Conservation (phyloP, 495 filamentous ascomycete genomes). For the Aspergillus campestris region DNA sequence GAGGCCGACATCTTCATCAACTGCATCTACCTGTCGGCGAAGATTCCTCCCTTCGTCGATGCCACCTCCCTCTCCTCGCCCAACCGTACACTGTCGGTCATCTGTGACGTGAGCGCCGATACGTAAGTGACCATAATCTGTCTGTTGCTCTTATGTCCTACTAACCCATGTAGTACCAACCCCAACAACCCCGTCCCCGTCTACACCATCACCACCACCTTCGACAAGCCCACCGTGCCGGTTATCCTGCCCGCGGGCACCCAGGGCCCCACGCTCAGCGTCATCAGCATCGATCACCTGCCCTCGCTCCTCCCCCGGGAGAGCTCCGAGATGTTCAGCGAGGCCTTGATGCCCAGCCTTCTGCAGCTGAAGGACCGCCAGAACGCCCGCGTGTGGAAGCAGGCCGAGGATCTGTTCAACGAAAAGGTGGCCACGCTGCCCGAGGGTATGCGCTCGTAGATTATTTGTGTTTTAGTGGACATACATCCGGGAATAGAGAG, state of each 20-base stretch:
- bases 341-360: conserved; percentile 69
- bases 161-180: conserved; percentile 44
- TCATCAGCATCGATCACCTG: conserved; percentile 87
- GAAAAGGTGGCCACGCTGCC: conserved; percentile 76
- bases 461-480: too few species aligned
- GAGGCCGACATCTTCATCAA: conserved; percentile 69
- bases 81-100: conserved; percentile 67
- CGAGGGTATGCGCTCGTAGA: too few species aligned
- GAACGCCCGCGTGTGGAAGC: conserved; percentile 67
- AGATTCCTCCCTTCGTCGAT: conserved; percentile 68
- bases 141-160: background rate
- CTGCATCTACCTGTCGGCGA: conserved; percentile 74
- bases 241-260: conserved; percentile 44
- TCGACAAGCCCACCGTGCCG: conserved; percentile 73
- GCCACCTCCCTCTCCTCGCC: conserved; percentile 57
- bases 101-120: conserved; percentile 81
- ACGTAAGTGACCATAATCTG: conserved; percentile 28
- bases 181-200: conserved; percentile 75
- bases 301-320: conserved; percentile 82
- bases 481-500: too few species aligned
- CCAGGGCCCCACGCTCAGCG: conserved; percentile 53
- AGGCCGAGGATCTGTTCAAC: conserved; percentile 75
- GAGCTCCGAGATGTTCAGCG: conserved; percentile 78
- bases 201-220: conserved; percentile 74
- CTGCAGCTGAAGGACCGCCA: conserved; percentile 67